Evolutionary conservation across 1,284 basidiomycete genomes (phyloP).

Genomic region (Coniferiporia sulphurascens): DNA sequence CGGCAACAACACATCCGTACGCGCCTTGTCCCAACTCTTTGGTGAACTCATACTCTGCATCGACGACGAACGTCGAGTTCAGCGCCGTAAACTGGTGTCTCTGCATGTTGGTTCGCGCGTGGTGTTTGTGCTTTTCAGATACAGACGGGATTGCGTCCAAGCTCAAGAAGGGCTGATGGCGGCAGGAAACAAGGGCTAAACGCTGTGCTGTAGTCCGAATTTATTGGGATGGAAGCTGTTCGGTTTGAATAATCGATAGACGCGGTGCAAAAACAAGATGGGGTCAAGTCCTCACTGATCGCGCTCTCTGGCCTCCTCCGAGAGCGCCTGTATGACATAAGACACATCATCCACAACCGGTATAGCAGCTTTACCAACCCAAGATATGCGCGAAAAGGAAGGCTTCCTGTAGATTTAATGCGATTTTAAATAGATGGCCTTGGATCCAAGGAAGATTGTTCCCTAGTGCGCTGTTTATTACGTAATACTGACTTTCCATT

Average conservation of each 20-base stretch:
- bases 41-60: constrained; percentile 88
- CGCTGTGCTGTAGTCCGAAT: background rate
- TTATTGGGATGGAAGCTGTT: background rate
- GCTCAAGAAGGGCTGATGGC: background rate
- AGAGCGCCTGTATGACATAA: no score
- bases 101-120: constrained; percentile 34
- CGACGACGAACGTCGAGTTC: constrained; percentile 82
- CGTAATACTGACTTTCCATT: no score
- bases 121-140: background rate
- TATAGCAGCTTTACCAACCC: no score
- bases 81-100: constrained; percentile 74
- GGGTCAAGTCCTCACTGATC: background rate
- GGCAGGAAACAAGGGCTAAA: background rate
- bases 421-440: no score
- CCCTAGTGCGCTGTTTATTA: no score
- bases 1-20: constrained; percentile 89
- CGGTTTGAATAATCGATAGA: background rate
- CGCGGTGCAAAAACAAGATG: background rate
- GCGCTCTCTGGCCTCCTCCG: background rate
- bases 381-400: no score
- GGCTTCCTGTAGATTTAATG: no score
- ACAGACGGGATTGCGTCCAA: background rate
- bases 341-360: no score
- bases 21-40: constrained; percentile 95
- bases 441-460: no score